phyloP scores from a whole-genome alignment of 2,329 filamentous ascomycete genomes.

The Fusarium ambrosium region DNA sequence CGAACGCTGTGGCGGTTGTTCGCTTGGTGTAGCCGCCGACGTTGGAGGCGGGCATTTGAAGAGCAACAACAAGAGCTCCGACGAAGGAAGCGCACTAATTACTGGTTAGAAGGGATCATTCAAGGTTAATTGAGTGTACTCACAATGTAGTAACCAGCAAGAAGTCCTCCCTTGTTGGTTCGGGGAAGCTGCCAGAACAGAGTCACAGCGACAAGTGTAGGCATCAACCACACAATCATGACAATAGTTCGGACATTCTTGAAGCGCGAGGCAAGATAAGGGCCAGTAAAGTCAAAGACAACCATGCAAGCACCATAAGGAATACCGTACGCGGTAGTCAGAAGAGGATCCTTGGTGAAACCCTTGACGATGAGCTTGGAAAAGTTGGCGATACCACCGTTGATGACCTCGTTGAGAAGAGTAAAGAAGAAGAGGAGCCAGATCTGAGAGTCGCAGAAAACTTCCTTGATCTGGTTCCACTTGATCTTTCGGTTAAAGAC shows the following conservation, averaged over 20 bases:
- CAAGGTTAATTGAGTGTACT: neutral
- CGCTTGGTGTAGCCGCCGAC: constrained; percentile 64
- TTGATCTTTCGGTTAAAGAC: constrained; percentile 65
- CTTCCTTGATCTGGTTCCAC: constrained; percentile 62
- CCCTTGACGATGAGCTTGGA: constrained; percentile 68
- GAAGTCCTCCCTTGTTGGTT: constrained; percentile 59
- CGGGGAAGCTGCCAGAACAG: constrained; percentile 64
- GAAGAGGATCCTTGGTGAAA: constrained; percentile 51
- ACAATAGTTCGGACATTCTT: constrained; percentile 64
- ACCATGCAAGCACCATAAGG: constrained; percentile 67
- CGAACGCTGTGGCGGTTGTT: constrained; percentile 61
- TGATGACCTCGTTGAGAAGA: constrained; percentile 67
- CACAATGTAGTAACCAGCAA: constrained; percentile 67
- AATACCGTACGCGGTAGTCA: constrained; percentile 66
- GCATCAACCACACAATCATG: constrained; percentile 65
- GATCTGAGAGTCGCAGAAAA: constrained; percentile 63
- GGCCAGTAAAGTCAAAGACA: constrained; percentile 66
- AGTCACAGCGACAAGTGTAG: constrained; percentile 63
- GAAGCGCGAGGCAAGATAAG: constrained; percentile 64
- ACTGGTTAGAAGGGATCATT: neutral
- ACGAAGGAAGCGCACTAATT: constrained; percentile 60
- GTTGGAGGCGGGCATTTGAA: constrained; percentile 66
- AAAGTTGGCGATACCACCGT: constrained; percentile 68
- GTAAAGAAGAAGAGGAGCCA: constrained; percentile 68
- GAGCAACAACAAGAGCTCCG: constrained; percentile 65